These are phyloP conservation scores for Sporisorium scitamineum DNA, from an alignment of 1,284 basidiomycete genomes.

Conservation along the genomic window DNA sequence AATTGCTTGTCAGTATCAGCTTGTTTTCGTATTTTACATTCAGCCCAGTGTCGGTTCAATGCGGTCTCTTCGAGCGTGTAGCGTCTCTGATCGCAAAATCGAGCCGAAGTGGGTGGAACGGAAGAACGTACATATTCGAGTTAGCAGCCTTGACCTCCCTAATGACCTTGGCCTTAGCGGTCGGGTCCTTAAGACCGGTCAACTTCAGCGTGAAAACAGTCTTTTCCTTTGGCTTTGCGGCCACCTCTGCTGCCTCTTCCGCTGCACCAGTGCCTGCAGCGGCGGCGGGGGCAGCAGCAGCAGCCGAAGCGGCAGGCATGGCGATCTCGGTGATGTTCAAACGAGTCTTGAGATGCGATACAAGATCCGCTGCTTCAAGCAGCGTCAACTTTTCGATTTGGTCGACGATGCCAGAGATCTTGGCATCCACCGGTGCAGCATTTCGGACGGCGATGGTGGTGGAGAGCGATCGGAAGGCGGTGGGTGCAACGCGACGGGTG, in stretches of 20 bases:
- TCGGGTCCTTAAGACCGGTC: constrained; percentile 63
- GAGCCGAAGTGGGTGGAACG: not conserved
- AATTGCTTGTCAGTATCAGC: not conserved
- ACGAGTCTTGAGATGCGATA: constrained; percentile 88
- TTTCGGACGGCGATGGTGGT: constrained; percentile 14
- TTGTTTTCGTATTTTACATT: not conserved
- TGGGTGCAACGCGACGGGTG: constrained; percentile 7
- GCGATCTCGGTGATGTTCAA: constrained; percentile 98
- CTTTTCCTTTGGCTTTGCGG: constrained; percentile 99
- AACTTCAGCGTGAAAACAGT: constrained; percentile 91
- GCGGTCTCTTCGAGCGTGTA: too few species aligned
- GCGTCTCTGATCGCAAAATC: not conserved
- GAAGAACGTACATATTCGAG: constrained; percentile 54
- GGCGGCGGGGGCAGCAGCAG: constrained; percentile 44
- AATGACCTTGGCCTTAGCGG: constrained; percentile 89
- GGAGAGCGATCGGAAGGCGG: constrained; percentile 19
- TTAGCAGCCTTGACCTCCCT: constrained; percentile 89
- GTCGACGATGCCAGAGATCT: constrained; percentile 87
- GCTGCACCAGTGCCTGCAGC: constrained; percentile 29
- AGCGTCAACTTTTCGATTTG: constrained; percentile 90
- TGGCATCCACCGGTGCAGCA: constrained; percentile 71
- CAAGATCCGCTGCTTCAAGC: constrained; percentile 96
- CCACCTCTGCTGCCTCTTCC: constrained; percentile 72
- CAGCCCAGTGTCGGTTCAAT: too few species aligned
- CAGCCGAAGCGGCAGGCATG: constrained; percentile 81